A percentile compares a stretch with the other conserved stretches of the same genome.
phyloP scores from a whole-genome alignment of 768 basidiomycete species.

The Russula olivacea region DNA sequence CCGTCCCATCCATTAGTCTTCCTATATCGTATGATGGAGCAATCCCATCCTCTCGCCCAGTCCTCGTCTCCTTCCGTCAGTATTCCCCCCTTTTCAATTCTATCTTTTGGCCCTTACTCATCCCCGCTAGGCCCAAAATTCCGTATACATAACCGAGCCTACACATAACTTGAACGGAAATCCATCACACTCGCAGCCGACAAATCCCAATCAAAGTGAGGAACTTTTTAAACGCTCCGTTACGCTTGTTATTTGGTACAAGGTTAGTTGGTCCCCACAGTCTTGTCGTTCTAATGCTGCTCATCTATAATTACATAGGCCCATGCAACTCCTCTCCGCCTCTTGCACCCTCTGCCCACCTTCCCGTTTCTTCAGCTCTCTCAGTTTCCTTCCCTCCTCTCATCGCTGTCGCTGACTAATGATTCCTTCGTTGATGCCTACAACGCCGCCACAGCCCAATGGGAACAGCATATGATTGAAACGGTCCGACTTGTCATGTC shows the following conservation, averaged over 20 bases:
- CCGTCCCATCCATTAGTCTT: slow-evolving; percentile 1
- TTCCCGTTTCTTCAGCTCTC: slow-evolving; percentile 63
- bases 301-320: slow-evolving; percentile 18
- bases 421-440: slow-evolving; percentile 58
- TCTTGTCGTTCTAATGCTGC: neutral
- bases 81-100: neutral
- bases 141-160: slow-evolving; percentile 20
- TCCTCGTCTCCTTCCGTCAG: slow-evolving; percentile 17
- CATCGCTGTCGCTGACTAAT: slow-evolving; percentile 48
- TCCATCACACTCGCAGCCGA: slow-evolving; percentile 11
- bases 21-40: slow-evolving; percentile 14
- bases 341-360: slow-evolving; percentile 38
- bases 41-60: slow-evolving; percentile 9
- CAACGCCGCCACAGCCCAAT: slow-evolving; percentile 47
- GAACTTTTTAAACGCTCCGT: slow-evolving; percentile 47
- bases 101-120: neutral
- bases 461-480: slow-evolving; percentile 61
- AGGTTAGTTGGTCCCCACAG: slow-evolving; percentile 35
- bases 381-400: slow-evolving; percentile 45
- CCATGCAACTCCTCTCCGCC: slow-evolving; percentile 26
- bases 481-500: slow-evolving; percentile 53
- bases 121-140: slow-evolving; percentile 5
- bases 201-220: slow-evolving; percentile 26
- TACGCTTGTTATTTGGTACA: slow-evolving; percentile 67
- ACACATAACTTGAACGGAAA: slow-evolving; percentile 8